Percentiles rank a stretch among this genome's conserved stretches.
Conservation (phyloP, 2,329 filamentous ascomycete genomes). For the Pseudofabraea citricarpa region DNA sequence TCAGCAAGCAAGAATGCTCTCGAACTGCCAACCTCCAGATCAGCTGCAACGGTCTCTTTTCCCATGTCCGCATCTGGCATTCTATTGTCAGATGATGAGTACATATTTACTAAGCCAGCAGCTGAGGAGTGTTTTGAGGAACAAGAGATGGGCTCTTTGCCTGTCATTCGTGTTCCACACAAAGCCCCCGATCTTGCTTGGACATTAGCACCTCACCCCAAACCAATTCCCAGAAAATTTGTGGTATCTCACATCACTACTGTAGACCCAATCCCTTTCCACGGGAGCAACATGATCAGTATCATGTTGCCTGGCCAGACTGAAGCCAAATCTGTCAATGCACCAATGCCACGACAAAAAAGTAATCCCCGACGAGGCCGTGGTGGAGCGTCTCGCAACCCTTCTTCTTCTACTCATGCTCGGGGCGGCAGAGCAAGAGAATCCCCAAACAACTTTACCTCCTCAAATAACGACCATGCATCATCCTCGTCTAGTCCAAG, state of each 20-base stretch:
- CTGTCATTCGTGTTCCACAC: slow-evolving; percentile 62
- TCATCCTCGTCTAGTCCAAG: slow-evolving; percentile 16
- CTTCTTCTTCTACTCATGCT: slow-evolving; percentile 20
- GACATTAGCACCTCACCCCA: slow-evolving; percentile 51
- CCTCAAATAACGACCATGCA: slow-evolving; percentile 18
- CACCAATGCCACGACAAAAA: slow-evolving; percentile 27
- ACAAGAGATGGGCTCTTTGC: slow-evolving; percentile 75
- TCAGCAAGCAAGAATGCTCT: slow-evolving; percentile 63
- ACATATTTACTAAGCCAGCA: slow-evolving; percentile 59
- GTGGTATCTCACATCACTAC: slow-evolving; percentile 40
- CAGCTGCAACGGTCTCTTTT: slow-evolving; percentile 64
- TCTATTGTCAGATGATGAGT: slow-evolving; percentile 35
- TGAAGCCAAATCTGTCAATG: slow-evolving; percentile 34
- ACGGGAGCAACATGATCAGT: slow-evolving; percentile 31
- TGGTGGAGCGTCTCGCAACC: slow-evolving; percentile 18
- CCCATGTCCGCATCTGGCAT: slow-evolving; percentile 33
- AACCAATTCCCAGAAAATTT: slow-evolving; percentile 49
- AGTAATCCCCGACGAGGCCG: slow-evolving; percentile 27
- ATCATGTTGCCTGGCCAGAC: slow-evolving; percentile 43
- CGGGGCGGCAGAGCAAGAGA: slow-evolving; percentile 26
- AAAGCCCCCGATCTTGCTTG: slow-evolving; percentile 58
- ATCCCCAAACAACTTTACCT: slow-evolving; percentile 16
- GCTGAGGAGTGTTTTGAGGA: slow-evolving; percentile 79
- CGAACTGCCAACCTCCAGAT: slow-evolving; percentile 46
- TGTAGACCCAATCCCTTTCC: slow-evolving; percentile 37